Evolutionary conservation across 495 filamentous ascomycete genomes (phyloP).

Genomic region (Pyrenula massariospora): DNA sequence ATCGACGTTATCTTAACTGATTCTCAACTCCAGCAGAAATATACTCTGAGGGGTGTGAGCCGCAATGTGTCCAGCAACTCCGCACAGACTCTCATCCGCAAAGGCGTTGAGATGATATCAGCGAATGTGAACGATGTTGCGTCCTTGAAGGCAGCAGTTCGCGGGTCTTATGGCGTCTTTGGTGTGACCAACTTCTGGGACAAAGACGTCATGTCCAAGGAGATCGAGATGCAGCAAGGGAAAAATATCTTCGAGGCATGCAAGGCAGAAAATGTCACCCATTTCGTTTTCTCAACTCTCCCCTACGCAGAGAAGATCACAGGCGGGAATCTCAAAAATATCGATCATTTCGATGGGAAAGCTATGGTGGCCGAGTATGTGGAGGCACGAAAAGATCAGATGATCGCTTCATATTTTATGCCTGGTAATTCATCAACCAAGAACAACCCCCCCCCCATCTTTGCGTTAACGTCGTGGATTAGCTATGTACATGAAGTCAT

Average conservation of each 20-base stretch:
- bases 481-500: neutral
- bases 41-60: slow-evolving; percentile 41
- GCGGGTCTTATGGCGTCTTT: neutral
- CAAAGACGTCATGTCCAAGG: neutral
- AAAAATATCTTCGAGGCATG: neutral
- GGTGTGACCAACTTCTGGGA: neutral
- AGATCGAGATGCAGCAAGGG: neutral
- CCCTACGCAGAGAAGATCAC: neutral
- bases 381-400: neutral
- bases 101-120: neutral
- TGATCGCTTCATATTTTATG: neutral
- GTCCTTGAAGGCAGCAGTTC: neutral
- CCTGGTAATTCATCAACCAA: neutral
- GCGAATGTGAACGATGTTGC: neutral
- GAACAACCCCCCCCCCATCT: neutral
- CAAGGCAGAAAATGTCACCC: neutral
- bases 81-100: slow-evolving; percentile 1
- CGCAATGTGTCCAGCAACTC: slow-evolving; percentile 18
- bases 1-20: slow-evolving; percentile 37
- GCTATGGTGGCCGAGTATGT: neutral
- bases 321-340: neutral
- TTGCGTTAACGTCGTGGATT: neutral
- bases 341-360: neutral
- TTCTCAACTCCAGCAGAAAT: slow-evolving; percentile 32
- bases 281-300: neutral